Evolutionary conservation across 768 basidiomycete species (phyloP).

Genomic region (Kwoniella sp.): DNA sequence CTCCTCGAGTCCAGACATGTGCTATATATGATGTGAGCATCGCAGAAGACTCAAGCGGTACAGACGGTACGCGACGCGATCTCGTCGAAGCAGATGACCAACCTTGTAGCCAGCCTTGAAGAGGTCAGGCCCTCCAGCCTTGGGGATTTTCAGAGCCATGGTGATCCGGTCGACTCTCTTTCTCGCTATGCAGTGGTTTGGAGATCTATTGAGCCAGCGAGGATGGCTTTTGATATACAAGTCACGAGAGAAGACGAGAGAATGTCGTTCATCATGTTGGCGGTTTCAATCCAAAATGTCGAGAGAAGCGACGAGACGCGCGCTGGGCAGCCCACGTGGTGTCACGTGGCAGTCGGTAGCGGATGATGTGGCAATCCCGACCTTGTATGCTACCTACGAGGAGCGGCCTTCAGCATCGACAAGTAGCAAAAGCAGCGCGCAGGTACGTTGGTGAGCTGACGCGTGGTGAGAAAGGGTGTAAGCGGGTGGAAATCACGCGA

Average conservation of each 20-base stretch:
- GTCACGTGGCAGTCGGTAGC: neutral
- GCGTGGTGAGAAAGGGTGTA: no score
- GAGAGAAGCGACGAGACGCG: conserved; percentile 3
- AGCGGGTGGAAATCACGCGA: no score
- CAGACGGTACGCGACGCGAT: no score
- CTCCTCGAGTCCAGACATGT: conserved; percentile 86
- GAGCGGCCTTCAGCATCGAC: no score
- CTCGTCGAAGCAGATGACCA: conserved; percentile 7
- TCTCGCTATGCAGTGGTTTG: neutral
- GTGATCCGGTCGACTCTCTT: conserved; percentile 4
- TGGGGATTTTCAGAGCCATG: conserved; percentile 94
- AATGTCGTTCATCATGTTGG: no score
- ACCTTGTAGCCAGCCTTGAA: conserved; percentile 99
- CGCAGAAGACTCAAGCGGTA: no score
- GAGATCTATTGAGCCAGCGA: neutral
- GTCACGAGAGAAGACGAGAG: no score
- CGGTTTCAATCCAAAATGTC: conserved; percentile 1
- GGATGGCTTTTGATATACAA: no score
- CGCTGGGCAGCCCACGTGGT: neutral
- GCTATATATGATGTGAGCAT: conserved; percentile 43
- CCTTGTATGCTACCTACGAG: no score
- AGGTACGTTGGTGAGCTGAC: no score
- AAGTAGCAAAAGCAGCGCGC: no score
- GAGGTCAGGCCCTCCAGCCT: conserved; percentile 72
- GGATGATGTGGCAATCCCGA: neutral